phyloP scores from a whole-genome alignment of 1,284 basidiomycete species.

The Athelia sp. region DNA sequence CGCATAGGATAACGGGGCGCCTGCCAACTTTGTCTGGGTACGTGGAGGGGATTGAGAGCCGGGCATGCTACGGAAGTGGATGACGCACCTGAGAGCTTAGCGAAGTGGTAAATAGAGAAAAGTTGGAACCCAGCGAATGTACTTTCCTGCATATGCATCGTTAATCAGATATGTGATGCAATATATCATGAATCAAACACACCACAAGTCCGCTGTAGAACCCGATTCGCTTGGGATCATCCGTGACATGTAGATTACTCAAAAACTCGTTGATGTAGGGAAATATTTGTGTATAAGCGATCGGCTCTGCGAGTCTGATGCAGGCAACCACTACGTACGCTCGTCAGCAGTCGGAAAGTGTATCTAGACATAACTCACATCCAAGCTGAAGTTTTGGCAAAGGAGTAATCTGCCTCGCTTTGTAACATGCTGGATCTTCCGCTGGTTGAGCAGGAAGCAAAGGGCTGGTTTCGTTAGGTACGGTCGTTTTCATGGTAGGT shows the following conservation, averaged over 20 bases:
- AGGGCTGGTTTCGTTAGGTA: not conserved
- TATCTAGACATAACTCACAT: not conserved
- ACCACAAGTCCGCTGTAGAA: conserved; percentile 38
- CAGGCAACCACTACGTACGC: conserved; percentile 24
- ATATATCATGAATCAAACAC: conserved; percentile 8
- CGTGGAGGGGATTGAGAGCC: not conserved
- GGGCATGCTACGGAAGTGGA: not conserved
- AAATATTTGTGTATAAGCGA: conserved; percentile 32
- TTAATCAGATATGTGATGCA: not conserved
- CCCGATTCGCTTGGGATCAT: conserved; percentile 30
- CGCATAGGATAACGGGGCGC: conserved; percentile 55
- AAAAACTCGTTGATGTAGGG: conserved; percentile 37
- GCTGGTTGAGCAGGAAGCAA: not conserved
- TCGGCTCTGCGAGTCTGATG: conserved; percentile 33
- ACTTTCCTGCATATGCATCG: conserved; percentile 41
- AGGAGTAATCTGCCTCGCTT: conserved; percentile 3
- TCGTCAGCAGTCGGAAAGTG: no score
- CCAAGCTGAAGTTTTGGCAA: conserved; percentile 20
- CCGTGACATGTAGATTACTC: conserved; percentile 26
- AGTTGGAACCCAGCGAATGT: conserved; percentile 59
- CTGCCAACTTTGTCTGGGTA: conserved; percentile 50
- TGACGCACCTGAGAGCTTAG: conserved; percentile 48
- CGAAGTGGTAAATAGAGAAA: conserved; percentile 62
- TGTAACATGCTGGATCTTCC: not conserved
- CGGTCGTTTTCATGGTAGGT: not conserved